A percentile compares a stretch with the other conserved stretches of the same genome.
Evolutionary conservation across 306 rosid species (phyloP).

Genomic region (Trifolium subterraneum): DNA sequence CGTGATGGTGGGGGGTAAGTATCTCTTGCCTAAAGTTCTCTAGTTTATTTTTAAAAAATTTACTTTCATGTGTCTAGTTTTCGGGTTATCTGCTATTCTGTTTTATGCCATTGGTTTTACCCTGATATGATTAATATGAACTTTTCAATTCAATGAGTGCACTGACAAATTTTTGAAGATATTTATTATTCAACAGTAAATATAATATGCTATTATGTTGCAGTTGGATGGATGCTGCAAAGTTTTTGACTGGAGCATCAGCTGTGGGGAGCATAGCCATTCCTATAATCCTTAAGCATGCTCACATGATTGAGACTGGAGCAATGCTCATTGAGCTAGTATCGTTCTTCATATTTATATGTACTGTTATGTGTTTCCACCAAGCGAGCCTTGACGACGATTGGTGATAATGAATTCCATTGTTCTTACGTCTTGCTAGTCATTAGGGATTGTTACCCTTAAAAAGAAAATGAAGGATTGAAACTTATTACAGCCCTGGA

Average conservation of each 20-base stretch:
- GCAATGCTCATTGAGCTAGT: conserved; percentile 95
- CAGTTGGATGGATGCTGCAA: conserved; percentile 98
- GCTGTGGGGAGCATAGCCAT: conserved; percentile 89
- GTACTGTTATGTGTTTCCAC: conserved; percentile 91
- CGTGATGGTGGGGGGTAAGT: conserved; percentile 69
- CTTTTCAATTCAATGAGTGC: conserved; percentile 18
- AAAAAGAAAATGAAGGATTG: conserved; percentile 22
- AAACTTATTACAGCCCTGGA: conserved; percentile 29
- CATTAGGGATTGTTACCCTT: conserved; percentile 25
- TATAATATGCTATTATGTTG: conserved; percentile 36
- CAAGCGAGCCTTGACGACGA: conserved; percentile 95
- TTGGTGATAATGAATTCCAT: conserved; percentile 58
- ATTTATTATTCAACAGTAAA: not conserved
- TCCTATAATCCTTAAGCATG: conserved; percentile 91
- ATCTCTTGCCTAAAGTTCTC: conserved; percentile 31
- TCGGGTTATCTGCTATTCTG: conserved; percentile 15
- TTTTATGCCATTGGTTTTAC: conserved; percentile 20
- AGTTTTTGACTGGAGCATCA: conserved; percentile 94
- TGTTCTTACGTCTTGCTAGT: conserved; percentile 31
- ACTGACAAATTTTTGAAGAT: not conserved
- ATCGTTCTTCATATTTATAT: conserved; percentile 88
- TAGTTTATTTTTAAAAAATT: conserved; percentile 5
- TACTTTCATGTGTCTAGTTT: not conserved
- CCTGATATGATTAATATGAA: not conserved
- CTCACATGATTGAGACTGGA: conserved; percentile 89